Conservation (phyloP, 441 rosid genomes). For the Gossypium gossypioides region DNA sequence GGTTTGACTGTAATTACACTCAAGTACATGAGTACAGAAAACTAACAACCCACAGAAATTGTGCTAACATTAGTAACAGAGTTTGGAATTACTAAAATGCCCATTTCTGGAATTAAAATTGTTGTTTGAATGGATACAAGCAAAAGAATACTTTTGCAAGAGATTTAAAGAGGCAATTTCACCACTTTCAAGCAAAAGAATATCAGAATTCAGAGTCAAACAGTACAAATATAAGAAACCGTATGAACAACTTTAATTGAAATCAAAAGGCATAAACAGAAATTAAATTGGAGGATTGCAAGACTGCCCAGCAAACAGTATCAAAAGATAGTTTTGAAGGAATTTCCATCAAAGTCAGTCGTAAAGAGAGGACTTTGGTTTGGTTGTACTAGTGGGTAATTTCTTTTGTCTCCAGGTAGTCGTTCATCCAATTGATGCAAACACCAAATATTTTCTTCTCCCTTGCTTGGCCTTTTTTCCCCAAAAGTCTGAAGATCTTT, state of each 20-base stretch:
- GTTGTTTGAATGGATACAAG: background rate
- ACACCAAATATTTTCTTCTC: background rate
- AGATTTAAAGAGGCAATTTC: background rate
- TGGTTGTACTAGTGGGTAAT: background rate
- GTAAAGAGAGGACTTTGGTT: background rate
- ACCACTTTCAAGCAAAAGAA: background rate
- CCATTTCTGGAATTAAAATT: background rate
- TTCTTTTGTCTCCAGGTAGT: background rate
- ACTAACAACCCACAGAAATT: background rate
- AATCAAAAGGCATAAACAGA: background rate
- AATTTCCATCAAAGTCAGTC: background rate
- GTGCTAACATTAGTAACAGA: background rate
- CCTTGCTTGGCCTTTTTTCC: background rate
- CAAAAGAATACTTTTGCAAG: background rate
- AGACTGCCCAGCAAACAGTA: background rate
- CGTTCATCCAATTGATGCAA: background rate
- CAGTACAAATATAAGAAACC: background rate
- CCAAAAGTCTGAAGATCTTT: background rate
- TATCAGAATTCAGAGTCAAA: background rate
- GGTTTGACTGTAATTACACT: background rate
- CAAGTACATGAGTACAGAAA: background rate
- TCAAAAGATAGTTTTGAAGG: background rate
- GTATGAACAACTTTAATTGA: background rate
- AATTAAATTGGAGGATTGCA: background rate
- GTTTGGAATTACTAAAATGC: background rate